These are phyloP conservation scores for Lentinula novae-zelandiae DNA, from an alignment of 1,284 basidiomycete species.

Conservation along the genomic window DNA sequence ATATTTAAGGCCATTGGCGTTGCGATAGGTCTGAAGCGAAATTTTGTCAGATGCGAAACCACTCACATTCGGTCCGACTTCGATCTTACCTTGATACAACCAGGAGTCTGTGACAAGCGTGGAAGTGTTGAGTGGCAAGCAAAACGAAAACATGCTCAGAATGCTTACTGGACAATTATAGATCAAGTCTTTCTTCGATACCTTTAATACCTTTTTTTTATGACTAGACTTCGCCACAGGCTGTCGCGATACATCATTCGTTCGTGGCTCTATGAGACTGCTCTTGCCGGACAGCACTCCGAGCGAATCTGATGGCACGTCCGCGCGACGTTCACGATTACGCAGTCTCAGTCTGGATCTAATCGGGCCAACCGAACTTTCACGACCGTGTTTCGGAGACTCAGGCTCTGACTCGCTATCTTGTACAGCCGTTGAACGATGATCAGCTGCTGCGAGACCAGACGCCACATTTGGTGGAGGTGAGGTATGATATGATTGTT, in stretches of 20 bases:
- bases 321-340: not conserved
- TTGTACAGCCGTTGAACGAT: not conserved
- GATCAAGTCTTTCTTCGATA: slow-evolving; percentile 1
- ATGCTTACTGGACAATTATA: slow-evolving; percentile 9
- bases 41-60: not conserved
- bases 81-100: slow-evolving; percentile 14
- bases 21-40: slow-evolving; percentile 17
- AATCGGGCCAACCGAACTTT: not conserved
- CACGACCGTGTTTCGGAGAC: not conserved
- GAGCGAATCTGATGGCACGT: not conserved
- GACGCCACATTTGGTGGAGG: not conserved
- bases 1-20: slow-evolving; percentile 20
- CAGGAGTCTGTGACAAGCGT: slow-evolving; percentile 1
- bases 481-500: not conserved
- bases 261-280: not conserved
- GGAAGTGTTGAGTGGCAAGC: not conserved
- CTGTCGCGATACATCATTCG: not conserved
- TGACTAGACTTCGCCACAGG: not conserved
- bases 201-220: not conserved
- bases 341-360: not conserved
- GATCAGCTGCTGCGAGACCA: not conserved
- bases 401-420: not conserved
- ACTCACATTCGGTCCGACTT: not conserved
- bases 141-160: not conserved
- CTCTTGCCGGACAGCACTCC: not conserved